Evolutionary conservation across 805 yeast genomes (phyloP), one percentile per base, ranked within the genome.

Genomic region (Citeromyces matritensis): DNA sequence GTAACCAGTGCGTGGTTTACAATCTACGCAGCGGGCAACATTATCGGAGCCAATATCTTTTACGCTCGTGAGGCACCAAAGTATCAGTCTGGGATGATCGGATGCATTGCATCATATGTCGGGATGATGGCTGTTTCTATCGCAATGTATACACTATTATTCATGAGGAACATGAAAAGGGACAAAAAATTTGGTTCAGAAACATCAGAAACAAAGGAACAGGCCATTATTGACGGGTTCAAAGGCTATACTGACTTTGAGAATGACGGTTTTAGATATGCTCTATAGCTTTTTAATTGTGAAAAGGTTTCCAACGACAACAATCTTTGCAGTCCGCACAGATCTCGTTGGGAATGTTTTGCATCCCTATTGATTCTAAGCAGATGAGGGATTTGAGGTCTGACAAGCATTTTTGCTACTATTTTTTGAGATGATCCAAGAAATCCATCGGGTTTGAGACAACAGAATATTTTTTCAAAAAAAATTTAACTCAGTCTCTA

Each of bases 41-140:
- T 76, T 29, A 63, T 73, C 32, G 85, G 85, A 4, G 83, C 86
- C 5, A 83, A 76, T 48, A 60, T 80, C 9, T 79, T 78, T 53
- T 57, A 56, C 33, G 53, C 63, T 1, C 42, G 50, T 5, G 69
- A 74, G 32, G 72, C 69, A 9, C 84, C 84, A 9, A 45, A 48
- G 15, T 79, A 76, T 42, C 51, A 47, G 6, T 65, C 69, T 23
- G 79, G 75, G 3, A 70, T 70, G 39, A 56, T 62, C 17, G 58
- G 70, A 3, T 58, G 71, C 45, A 61, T 69, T 34, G 65, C 57
- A 8, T 57, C 72, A 29, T 65, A 69, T 40, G 27, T 30, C 9
- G 32, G 36, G 27, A 31, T 31, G n/a, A 10, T 30, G 8, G 12
- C 29, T 57, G 35, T 17, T 5, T n/a, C 43, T 6, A 39, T 40